Percentiles rank a stretch among this genome's conserved stretches.
These are phyloP conservation scores for Metarhizium guizhouense DNA, from an alignment of 2,329 filamentous ascomycete genomes.

Conservation along the genomic window DNA sequence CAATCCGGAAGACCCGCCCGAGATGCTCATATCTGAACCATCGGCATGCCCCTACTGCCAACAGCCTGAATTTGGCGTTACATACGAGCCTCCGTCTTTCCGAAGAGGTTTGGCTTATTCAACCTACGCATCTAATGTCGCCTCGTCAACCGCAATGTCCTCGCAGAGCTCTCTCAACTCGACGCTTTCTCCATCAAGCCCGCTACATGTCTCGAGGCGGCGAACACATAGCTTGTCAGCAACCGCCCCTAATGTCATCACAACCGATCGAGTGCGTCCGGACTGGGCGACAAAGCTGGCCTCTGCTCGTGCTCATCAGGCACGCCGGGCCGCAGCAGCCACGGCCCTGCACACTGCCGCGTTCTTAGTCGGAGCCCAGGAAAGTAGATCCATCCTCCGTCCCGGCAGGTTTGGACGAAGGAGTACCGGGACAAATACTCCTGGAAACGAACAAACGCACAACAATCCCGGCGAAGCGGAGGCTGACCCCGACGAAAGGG, in stretches of 20 bases:
- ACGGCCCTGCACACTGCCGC: conserved; percentile 92
- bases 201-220: conserved; percentile 29
- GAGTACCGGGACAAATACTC: conserved; percentile 26
- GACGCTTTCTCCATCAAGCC: conserved; percentile 32
- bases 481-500: conserved; percentile 14
- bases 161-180: conserved; percentile 75
- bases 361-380: conserved; percentile 69
- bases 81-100: conserved; percentile 83
- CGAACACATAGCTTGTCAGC: conserved; percentile 62
- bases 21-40: conserved; percentile 79
- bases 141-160: conserved; percentile 63
- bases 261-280: conserved; percentile 83
- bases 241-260: conserved; percentile 76
- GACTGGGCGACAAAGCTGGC: conserved; percentile 91
- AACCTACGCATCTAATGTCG: conserved; percentile 29
- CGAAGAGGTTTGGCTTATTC: conserved; percentile 71
- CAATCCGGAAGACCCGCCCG: conserved; percentile 41
- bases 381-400: conserved; percentile 37
- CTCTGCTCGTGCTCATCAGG: conserved; percentile 73
- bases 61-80: conserved; percentile 92
- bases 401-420: conserved; percentile 49
- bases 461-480: conserved; percentile 12
- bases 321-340: conserved; percentile 80
- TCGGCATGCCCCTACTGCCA: conserved; percentile 93
- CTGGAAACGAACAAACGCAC: conserved; percentile 13